These are phyloP conservation scores for Aspergillus cavernicola DNA, from an alignment of 495 filamentous ascomycete genomes.

Conservation along the genomic window DNA sequence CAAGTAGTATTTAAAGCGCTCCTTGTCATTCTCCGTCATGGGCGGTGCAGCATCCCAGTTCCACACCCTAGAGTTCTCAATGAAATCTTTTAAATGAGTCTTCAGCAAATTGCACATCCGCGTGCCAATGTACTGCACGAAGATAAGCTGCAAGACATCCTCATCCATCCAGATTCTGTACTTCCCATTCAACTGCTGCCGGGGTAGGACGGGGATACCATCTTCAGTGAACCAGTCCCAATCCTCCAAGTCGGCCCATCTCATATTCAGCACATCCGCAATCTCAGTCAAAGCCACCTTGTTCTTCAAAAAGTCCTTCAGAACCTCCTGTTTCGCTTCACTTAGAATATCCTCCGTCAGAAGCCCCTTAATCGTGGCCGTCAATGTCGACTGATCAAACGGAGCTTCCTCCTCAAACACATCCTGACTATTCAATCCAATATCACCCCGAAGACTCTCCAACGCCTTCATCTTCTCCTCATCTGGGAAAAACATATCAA, in stretches of 20 bases:
- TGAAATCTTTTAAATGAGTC: slow-evolving; percentile 36
- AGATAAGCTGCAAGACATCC: slow-evolving; percentile 58
- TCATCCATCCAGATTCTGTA: slow-evolving; percentile 58
- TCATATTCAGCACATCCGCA: slow-evolving; percentile 58
- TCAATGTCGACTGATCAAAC: slow-evolving; percentile 33
- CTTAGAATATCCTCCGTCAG: slow-evolving; percentile 49
- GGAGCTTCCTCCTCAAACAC: slow-evolving; percentile 26
- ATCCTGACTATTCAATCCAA: background rate
- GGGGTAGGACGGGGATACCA: slow-evolving; percentile 43
- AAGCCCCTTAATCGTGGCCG: slow-evolving; percentile 45
- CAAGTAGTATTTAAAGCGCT: slow-evolving; percentile 29
- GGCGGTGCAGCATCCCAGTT: slow-evolving; percentile 27
- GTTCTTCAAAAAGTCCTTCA: slow-evolving; percentile 51
- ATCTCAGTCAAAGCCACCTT: slow-evolving; percentile 50
- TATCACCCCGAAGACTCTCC: slow-evolving; percentile 20
- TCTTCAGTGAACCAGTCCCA: slow-evolving; percentile 52
- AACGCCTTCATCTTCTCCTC: slow-evolving; percentile 24
- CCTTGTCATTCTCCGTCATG: slow-evolving; percentile 15
- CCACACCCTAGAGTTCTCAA: slow-evolving; percentile 39
- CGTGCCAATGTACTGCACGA: slow-evolving; percentile 56
- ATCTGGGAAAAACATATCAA: slow-evolving; percentile 41
- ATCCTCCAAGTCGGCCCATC: slow-evolving; percentile 46
- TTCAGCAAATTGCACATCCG: slow-evolving; percentile 53
- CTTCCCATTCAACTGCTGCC: slow-evolving; percentile 51
- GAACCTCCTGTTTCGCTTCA: slow-evolving; percentile 49